phyloP scores from a whole-genome alignment of 345 rosid genomes.

The Heritiera littoralis region DNA sequence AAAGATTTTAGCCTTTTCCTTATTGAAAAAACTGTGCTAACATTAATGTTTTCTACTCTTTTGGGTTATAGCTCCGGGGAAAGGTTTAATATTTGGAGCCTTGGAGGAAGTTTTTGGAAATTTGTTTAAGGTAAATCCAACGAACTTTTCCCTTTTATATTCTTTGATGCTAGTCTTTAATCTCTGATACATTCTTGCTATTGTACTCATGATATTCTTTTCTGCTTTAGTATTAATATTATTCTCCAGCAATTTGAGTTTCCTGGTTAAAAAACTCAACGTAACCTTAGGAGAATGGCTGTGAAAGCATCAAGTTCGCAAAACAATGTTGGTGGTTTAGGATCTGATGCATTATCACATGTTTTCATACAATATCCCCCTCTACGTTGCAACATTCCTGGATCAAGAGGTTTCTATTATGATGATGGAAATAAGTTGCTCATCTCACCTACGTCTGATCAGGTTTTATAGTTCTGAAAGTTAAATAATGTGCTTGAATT shows the following conservation, averaged over 20 bases:
- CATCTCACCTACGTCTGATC: slow-evolving; percentile 56
- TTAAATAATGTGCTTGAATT: background rate
- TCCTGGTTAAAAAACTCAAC: background rate
- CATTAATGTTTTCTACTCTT: slow-evolving; percentile 21
- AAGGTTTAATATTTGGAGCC: slow-evolving; percentile 39
- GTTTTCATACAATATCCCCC: slow-evolving; percentile 72
- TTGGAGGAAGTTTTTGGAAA: background rate
- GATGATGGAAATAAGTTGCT: slow-evolving; percentile 90
- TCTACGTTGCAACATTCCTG: slow-evolving; percentile 63
- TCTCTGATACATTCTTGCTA: background rate
- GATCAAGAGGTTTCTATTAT: slow-evolving; percentile 74
- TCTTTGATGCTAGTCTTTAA: background rate
- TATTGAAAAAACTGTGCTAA: slow-evolving; percentile 14
- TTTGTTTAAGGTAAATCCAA: background rate
- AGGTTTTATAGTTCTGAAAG: slow-evolving; percentile 46
- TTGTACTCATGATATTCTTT: background rate
- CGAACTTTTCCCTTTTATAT: background rate
- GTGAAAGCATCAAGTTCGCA: slow-evolving; percentile 72
- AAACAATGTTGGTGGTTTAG: slow-evolving; percentile 47
- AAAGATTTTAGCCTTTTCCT: background rate
- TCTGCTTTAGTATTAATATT: slow-evolving; percentile 15
- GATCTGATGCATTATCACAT: slow-evolving; percentile 80
- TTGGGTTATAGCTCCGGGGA: slow-evolving; percentile 52
- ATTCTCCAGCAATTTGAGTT: slow-evolving; percentile 1
- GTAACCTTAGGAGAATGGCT: slow-evolving; percentile 44